Conservation (phyloP, 805 yeast species). For the Ogataea nonfermentans region DNA sequence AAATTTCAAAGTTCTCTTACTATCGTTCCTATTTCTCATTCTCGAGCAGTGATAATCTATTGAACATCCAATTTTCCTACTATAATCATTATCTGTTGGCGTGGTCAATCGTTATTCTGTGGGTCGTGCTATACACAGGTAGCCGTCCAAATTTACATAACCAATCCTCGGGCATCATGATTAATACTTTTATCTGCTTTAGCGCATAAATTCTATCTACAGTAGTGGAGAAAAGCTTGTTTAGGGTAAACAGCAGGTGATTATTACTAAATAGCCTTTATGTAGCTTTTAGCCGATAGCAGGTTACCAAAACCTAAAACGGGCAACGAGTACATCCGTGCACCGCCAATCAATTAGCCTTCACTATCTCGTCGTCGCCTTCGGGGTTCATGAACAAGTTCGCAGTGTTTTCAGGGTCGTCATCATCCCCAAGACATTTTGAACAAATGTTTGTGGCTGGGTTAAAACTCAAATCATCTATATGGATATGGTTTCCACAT, state of each 20-base stretch:
- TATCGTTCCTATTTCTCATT: neutral
- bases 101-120: slow-evolving; percentile 2
- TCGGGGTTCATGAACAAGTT: slow-evolving; percentile 28
- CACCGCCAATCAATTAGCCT: slow-evolving; percentile 5
- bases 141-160: neutral
- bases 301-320: neutral
- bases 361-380: slow-evolving; percentile 19
- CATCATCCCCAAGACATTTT: slow-evolving; percentile 23
- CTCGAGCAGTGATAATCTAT: too few relatives aligned
- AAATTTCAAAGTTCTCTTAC: neutral
- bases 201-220: too few relatives aligned
- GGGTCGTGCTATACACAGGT: slow-evolving; percentile 1
- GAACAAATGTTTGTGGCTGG: slow-evolving; percentile 29
- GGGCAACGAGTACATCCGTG: slow-evolving; percentile 4
- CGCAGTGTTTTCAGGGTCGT: slow-evolving; percentile 19
- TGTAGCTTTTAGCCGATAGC: neutral
- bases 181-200: neutral
- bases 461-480: slow-evolving; percentile 29
- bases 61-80: neutral
- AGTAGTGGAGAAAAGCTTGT: too few relatives aligned
- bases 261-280: slow-evolving; percentile 1
- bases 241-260: too few relatives aligned
- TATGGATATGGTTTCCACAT: slow-evolving; percentile 28
- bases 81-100: slow-evolving; percentile 1
- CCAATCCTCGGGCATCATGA: neutral